These are phyloP conservation scores for Solanum hybrid DNA, from an alignment of 305 asterid species.

Conservation along the genomic window DNA sequence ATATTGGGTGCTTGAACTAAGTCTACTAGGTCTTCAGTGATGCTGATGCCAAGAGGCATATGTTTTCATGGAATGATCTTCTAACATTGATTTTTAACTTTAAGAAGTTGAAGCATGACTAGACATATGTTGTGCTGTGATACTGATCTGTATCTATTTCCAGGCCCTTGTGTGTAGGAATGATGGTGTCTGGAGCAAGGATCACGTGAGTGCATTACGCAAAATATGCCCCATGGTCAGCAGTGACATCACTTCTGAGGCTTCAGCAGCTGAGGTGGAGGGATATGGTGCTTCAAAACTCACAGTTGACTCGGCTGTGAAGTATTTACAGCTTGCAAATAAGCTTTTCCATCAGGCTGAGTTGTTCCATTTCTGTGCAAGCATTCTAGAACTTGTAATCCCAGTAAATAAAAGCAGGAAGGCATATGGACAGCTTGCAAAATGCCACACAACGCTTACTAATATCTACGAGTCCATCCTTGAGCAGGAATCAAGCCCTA, in stretches of 20 bases:
- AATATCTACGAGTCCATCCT: constrained; percentile 92
- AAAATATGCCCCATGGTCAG: constrained; percentile 97
- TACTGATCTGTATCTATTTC: constrained; percentile 17
- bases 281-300: constrained; percentile 98
- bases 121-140: background rate
- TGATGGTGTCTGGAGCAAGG: constrained; percentile 96
- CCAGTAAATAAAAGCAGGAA: constrained; percentile 94
- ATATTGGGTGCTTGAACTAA: background rate
- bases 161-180: constrained; percentile 95
- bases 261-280: constrained; percentile 97
- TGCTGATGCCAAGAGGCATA: background rate
- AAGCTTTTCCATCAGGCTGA: constrained; percentile 98
- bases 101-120: background rate
- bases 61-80: background rate
- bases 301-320: constrained; percentile 96
- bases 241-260: constrained; percentile 68
- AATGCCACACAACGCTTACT: constrained; percentile 92
- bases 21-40: background rate
- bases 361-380: constrained; percentile 97
- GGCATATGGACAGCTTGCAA: constrained; percentile 89
- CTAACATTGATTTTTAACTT: background rate
- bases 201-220: constrained; percentile 76
- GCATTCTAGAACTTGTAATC: constrained; percentile 89
- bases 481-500: constrained; percentile 97
- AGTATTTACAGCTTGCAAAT: constrained; percentile 93